Evolutionary conservation across 1,284 basidiomycete species (phyloP).

Genomic region (Chalciporus sp.): DNA sequence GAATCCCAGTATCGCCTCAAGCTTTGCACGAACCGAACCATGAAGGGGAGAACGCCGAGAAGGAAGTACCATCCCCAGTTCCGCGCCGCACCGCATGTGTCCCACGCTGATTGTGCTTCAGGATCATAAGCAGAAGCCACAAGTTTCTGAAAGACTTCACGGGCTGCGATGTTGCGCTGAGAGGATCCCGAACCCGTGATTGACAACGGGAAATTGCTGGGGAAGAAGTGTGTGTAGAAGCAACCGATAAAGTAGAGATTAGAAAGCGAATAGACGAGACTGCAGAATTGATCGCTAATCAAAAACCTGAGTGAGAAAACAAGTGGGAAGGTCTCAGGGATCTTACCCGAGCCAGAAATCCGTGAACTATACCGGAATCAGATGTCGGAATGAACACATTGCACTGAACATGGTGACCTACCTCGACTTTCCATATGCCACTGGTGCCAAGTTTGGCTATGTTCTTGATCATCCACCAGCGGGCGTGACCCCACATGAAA

Average conservation of each 20-base stretch:
- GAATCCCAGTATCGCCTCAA: slow-evolving; percentile 86
- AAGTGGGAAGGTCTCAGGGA: slow-evolving; percentile 16
- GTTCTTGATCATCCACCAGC: slow-evolving; percentile 81
- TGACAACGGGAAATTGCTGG: not conserved
- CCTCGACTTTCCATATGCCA: slow-evolving; percentile 78
- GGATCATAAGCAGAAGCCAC: slow-evolving; percentile 19
- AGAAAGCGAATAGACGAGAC: slow-evolving; percentile 72
- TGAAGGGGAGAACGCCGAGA: slow-evolving; percentile 60
- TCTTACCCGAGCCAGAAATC: slow-evolving; percentile 83
- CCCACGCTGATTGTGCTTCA: slow-evolving; percentile 15
- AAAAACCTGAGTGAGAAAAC: slow-evolving; percentile 6
- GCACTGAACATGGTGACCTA: slow-evolving; percentile 32
- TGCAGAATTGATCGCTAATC: slow-evolving; percentile 81
- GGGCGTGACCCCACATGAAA: slow-evolving; percentile 38
- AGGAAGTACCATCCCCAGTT: slow-evolving; percentile 65
- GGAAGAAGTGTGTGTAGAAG: slow-evolving; percentile 49
- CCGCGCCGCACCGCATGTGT: slow-evolving; percentile 11
- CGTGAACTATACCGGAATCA: slow-evolving; percentile 51
- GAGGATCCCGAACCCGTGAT: not conserved
- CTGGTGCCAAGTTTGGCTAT: slow-evolving; percentile 66
- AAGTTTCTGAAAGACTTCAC: not conserved
- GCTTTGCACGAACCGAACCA: slow-evolving; percentile 83
- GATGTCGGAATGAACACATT: not conserved
- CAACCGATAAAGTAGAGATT: slow-evolving; percentile 78
- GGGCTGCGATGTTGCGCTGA: not conserved